Conservation (phyloP, 768 basidiomycete species). For the Termitomyces sp. region DNA sequence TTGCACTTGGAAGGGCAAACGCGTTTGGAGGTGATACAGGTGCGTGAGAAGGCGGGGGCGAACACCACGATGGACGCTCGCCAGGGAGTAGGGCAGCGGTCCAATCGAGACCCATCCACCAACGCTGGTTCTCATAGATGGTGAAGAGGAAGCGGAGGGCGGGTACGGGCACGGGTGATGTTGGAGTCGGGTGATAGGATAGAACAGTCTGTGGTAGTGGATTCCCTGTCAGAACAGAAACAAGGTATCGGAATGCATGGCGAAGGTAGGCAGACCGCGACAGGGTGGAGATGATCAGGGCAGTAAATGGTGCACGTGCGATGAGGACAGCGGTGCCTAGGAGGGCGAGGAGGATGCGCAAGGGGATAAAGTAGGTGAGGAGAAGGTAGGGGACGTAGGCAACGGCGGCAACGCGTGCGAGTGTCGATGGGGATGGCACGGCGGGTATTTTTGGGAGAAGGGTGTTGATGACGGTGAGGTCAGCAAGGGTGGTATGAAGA, state of each 20-base stretch:
- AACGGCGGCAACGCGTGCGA: constrained; percentile 57
- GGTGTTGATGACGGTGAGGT: constrained; percentile 64
- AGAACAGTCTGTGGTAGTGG: constrained; percentile 44
- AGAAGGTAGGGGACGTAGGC: constrained; percentile 67
- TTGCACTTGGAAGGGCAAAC: constrained; percentile 64
- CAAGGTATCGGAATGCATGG: constrained; percentile 53
- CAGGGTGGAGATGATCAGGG: constrained; percentile 51
- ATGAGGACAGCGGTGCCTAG: constrained; percentile 43
- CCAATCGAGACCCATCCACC: constrained; percentile 99
- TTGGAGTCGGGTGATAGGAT: constrained; percentile 32
- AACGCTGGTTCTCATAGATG: constrained; percentile 92
- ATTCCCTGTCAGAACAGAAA: constrained; percentile 53
- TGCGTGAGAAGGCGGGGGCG: constrained; percentile 39
- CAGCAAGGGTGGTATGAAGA: constrained; percentile 54
- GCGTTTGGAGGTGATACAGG: constrained; percentile 70
- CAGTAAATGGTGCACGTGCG: constrained; percentile 69
- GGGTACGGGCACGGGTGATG: constrained; percentile 33
- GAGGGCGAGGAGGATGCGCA: constrained; percentile 60
- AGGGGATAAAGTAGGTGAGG: constrained; percentile 59
- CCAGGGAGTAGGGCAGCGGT: constrained; percentile 87
- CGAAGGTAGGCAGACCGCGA: constrained; percentile 68
- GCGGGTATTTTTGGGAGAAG: constrained; percentile 47
- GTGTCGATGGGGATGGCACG: constrained; percentile 29
- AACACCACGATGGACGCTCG: constrained; percentile 89
- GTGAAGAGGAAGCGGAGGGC: constrained; percentile 80